Evolutionary conservation across 225 moss, liverwort and hornwort species (phyloP).

Genomic region (Anthoceros angustus): DNA sequence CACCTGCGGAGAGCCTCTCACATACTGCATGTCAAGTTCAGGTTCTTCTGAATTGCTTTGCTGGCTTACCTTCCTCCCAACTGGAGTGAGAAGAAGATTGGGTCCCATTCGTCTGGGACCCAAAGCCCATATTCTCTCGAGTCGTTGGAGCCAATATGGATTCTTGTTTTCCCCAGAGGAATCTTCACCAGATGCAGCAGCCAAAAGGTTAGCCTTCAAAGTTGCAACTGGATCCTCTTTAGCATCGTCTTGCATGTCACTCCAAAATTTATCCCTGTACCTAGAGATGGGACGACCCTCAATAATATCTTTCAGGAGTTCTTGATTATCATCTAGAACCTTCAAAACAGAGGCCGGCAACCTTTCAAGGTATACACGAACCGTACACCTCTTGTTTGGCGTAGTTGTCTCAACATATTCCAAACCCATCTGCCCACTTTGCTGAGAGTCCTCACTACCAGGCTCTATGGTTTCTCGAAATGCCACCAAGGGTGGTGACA

Average conservation of each 20-base stretch:
- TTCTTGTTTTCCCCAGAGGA: background rate
- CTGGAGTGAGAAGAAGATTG: constrained; percentile 56
- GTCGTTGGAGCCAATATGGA: constrained; percentile 23
- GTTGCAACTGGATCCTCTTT: constrained; percentile 45
- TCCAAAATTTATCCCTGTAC: constrained; percentile 10
- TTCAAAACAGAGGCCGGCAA: constrained; percentile 34
- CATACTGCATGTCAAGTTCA: constrained; percentile 22
- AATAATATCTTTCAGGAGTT: constrained; percentile 60
- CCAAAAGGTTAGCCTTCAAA: constrained; percentile 44
- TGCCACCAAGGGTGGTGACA: constrained; percentile 83
- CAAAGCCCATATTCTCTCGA: constrained; percentile 74
- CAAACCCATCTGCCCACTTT: constrained; percentile 20
- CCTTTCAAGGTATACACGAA: constrained; percentile 57
- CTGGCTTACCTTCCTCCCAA: constrained; percentile 4
- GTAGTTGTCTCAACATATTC: constrained; percentile 35
- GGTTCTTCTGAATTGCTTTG: constrained; percentile 19
- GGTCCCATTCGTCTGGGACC: constrained; percentile 90
- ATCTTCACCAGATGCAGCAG: constrained; percentile 16
- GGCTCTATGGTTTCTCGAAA: constrained; percentile 86
- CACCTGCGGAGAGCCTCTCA: constrained; percentile 49
- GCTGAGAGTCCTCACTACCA: constrained; percentile 26
- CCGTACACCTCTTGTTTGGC: constrained; percentile 63
- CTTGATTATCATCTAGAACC: background rate
- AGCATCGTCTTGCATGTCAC: background rate
- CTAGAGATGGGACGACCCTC: constrained; percentile 22